Percentiles rank a stretch among this genome's conserved stretches.
These are phyloP conservation scores for Cinnamomum micranthum DNA, from an alignment of 164 flowering plant genomes.

Conservation along the genomic window DNA sequence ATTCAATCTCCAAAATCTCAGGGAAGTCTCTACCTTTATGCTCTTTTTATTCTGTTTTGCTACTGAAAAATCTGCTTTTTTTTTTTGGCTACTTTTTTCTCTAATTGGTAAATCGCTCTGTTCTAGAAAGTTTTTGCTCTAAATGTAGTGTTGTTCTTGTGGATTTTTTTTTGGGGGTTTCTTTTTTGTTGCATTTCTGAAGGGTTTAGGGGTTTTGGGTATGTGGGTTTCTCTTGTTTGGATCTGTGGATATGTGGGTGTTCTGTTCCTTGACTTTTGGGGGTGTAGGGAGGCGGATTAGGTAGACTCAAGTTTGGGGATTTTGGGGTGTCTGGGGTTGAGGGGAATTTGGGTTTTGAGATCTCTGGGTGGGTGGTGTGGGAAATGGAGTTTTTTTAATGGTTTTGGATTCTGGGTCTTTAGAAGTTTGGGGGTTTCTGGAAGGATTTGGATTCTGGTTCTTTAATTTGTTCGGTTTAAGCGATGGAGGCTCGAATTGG, in stretches of 20 bases:
- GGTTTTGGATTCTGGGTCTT: neutral
- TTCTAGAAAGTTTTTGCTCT: neutral
- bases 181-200: neutral
- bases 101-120: neutral
- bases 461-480: conserved; percentile 12
- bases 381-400: neutral
- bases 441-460: conserved; percentile 10
- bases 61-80: neutral
- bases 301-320: neutral
- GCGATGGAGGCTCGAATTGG: conserved; percentile 60
- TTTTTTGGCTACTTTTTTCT: neutral
- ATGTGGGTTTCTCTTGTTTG: conserved; percentile 53
- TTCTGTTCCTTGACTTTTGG: conserved; percentile 46
- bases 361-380: neutral
- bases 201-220: conserved; percentile 21
- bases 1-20: neutral
- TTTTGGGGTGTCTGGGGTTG: neutral
- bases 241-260: conserved; percentile 44
- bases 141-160: neutral
- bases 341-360: conserved; percentile 4
- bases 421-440: neutral
- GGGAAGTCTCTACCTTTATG: neutral
- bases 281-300: conserved; percentile 42
- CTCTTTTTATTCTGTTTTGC: neutral
- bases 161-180: neutral